Conservation (phyloP, 352 stramenopile species). For the Phytophthora fragariaefolia region DNA sequence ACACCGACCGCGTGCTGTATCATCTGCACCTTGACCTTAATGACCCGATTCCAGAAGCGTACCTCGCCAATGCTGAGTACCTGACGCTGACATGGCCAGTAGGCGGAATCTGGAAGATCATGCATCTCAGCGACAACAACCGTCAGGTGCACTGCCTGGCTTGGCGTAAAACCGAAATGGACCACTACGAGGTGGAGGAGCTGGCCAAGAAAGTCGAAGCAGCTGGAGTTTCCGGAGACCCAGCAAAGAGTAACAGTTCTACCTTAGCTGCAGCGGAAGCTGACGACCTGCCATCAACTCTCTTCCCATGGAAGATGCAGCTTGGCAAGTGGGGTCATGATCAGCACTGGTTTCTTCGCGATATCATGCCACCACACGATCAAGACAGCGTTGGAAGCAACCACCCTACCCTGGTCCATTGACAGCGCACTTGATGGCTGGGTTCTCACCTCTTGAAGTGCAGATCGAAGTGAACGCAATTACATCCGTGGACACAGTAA, state of each 20-base stretch:
- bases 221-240: not conserved
- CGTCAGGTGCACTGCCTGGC: conserved; percentile 46
- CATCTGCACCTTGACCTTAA: conserved; percentile 54
- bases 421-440: conserved; percentile 41
- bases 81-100: conserved; percentile 57
- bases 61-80: conserved; percentile 46
- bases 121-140: conserved; percentile 35
- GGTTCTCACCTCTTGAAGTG: conserved; percentile 44
- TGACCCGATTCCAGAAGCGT: conserved; percentile 40
- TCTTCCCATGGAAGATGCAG: conserved; percentile 71
- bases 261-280: conserved; percentile 14
- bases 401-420: conserved; percentile 27
- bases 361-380: conserved; percentile 38
- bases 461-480: conserved; percentile 49
- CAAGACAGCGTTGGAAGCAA: conserved; percentile 12
- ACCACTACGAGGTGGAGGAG: conserved; percentile 40
- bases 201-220: conserved; percentile 45
- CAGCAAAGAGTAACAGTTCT: conserved; percentile 9
- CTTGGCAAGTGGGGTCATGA: conserved; percentile 48
- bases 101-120: conserved; percentile 64
- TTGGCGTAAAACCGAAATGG: conserved; percentile 60
- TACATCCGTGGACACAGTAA: conserved; percentile 50
- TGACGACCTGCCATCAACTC: conserved; percentile 23
- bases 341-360: conserved; percentile 61
- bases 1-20: conserved; percentile 52